Percentiles rank a stretch among this genome's conserved stretches.
Evolutionary conservation across 805 yeast species (phyloP).

Genomic region (Monosporozyma unispora): DNA sequence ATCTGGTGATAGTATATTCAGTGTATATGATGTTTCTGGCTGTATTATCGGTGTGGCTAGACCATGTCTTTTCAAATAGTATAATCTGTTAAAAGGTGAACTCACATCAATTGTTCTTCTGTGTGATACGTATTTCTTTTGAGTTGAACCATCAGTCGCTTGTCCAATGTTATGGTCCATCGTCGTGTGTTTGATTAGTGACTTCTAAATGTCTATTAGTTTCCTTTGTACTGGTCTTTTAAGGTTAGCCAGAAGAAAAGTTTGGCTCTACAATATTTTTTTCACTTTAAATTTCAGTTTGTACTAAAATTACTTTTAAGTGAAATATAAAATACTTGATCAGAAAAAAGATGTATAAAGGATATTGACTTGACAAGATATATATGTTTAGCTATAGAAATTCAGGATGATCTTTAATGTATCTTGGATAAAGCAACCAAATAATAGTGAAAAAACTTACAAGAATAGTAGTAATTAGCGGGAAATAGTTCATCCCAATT

Average conservation of each 20-base stretch:
- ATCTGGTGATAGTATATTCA: slow-evolving; percentile 27
- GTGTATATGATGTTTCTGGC: slow-evolving; percentile 25
- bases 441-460: slow-evolving; percentile 16
- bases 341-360: background rate
- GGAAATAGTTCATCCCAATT: slow-evolving; percentile 22
- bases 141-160: slow-evolving; percentile 3
- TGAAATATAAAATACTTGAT: background rate
- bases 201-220: background rate
- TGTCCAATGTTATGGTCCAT: background rate
- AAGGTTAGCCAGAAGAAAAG: background rate
- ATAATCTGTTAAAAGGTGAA: slow-evolving; percentile 24
- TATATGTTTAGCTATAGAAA: slow-evolving; percentile 7
- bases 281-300: background rate
- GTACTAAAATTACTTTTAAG: background rate
- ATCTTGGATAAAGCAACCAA: slow-evolving; percentile 25
- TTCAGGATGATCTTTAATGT: slow-evolving; percentile 17
- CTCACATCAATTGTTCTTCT: slow-evolving; percentile 29
- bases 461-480: slow-evolving; percentile 20
- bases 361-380: background rate
- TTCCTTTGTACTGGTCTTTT: no score
- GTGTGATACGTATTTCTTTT: slow-evolving; percentile 25
- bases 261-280: background rate
- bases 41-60: slow-evolving; percentile 20
- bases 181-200: background rate
- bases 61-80: slow-evolving; percentile 24